phyloP scores from a whole-genome alignment of 75 land plant genomes.

The Picea sitchensis region DNA sequence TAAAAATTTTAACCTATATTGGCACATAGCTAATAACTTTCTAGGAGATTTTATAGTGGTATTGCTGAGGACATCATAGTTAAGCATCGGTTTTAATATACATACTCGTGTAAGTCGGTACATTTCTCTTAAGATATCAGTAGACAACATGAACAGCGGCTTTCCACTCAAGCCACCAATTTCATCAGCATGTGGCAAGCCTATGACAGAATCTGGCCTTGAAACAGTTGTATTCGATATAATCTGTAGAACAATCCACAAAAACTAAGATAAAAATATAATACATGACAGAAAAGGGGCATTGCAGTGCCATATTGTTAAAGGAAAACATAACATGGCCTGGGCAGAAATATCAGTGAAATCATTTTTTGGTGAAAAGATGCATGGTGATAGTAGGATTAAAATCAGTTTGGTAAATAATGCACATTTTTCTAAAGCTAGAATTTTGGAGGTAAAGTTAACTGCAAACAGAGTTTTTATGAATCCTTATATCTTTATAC shows the following conservation, averaged over 20 bases:
- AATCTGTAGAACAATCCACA: conserved; percentile 41
- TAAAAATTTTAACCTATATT: background rate
- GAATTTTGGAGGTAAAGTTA: too few species aligned
- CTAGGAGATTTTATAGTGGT: background rate
- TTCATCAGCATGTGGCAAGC: conserved; percentile 69
- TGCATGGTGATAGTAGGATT: background rate
- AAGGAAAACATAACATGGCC: too few species aligned
- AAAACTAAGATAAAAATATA: background rate
- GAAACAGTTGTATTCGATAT: conserved; percentile 93
- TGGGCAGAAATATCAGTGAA: background rate
- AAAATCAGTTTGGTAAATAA: too few species aligned
- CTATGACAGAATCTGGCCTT: conserved; percentile 76
- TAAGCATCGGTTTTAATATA: background rate
- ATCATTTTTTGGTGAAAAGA: background rate
- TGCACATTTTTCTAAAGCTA: too few species aligned
- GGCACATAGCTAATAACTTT: background rate
- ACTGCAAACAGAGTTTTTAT: background rate
- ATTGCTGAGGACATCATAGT: background rate
- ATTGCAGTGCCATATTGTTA: background rate
- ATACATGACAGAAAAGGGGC: background rate
- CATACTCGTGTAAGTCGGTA: conserved; percentile 85
- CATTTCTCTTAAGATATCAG: conserved; percentile 82
- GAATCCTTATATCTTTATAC: background rate
- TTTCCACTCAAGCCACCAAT: conserved; percentile 96
- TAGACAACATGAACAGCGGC: conserved; percentile 81